Percentiles rank a stretch among this genome's conserved stretches.
These are phyloP conservation scores for Exophiala phaeomuriformis DNA, from an alignment of 2,329 filamentous ascomycete species.

Conservation along the genomic window DNA sequence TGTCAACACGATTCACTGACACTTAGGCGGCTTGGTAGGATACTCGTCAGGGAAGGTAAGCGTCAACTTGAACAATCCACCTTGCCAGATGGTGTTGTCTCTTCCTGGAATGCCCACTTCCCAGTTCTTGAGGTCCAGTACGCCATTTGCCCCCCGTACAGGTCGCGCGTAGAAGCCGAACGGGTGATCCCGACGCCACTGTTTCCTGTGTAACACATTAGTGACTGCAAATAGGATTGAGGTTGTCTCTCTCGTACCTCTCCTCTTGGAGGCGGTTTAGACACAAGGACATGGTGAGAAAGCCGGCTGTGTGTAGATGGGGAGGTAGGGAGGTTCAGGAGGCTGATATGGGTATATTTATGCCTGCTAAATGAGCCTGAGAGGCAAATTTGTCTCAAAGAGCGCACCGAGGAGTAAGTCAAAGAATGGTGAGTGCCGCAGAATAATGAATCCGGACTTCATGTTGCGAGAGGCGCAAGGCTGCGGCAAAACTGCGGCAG, in stretches of 20 bases:
- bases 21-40: conserved; percentile 97
- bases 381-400: not conserved
- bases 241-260: conserved; percentile 51
- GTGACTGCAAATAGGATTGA: conserved; percentile 14
- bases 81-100: conserved; percentile 94
- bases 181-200: conserved; percentile 94
- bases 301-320: not conserved
- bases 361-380: not conserved
- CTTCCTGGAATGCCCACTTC: conserved; percentile 95
- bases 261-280: conserved; percentile 83
- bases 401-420: not conserved
- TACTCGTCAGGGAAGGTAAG: conserved; percentile 96
- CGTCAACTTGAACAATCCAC: conserved; percentile 91
- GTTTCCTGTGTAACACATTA: conserved; percentile 56
- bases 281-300: conserved; percentile 67
- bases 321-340: not conserved
- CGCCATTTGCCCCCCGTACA: conserved; percentile 62
- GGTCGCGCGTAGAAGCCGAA: conserved; percentile 97
- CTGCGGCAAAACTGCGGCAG: not conserved
- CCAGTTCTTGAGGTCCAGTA: conserved; percentile 90
- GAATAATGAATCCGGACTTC: too few relatives aligned
- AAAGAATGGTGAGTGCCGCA: not conserved
- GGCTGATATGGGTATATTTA: not conserved
- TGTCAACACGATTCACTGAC: conserved; percentile 49
- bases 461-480: not conserved